Evolutionary conservation across 2,329 filamentous ascomycete species (phyloP).

Genomic region (Mycogone perniciosa): DNA sequence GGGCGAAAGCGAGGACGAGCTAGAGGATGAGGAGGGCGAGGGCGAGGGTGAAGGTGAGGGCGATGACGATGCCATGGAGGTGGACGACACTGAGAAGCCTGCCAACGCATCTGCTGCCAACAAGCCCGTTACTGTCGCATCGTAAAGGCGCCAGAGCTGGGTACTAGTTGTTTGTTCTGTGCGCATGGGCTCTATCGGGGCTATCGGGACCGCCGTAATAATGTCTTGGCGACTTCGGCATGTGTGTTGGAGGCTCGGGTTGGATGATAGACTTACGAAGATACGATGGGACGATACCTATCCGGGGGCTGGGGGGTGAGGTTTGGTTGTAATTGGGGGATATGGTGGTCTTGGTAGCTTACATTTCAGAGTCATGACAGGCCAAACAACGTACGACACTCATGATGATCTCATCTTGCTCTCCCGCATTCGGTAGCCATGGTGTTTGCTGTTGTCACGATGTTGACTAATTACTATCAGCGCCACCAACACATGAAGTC

Average conservation of each 20-base stretch:
- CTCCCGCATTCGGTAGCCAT: neutral
- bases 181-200: neutral
- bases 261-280: conserved; percentile 24
- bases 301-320: neutral
- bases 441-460: neutral
- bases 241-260: conserved; percentile 16
- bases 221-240: neutral
- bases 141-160: conserved; percentile 17
- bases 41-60: conserved; percentile 30
- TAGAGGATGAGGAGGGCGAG: conserved; percentile 52
- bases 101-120: conserved; percentile 24
- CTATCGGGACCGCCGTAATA: neutral
- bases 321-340: conserved; percentile 10
- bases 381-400: conserved; percentile 4
- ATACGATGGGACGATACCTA: conserved; percentile 21
- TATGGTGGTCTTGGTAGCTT: conserved; percentile 4
- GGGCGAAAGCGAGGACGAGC: conserved; percentile 66
- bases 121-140: conserved; percentile 29
- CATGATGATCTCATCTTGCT: neutral
- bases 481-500: no score
- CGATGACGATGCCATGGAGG: conserved; percentile 45
- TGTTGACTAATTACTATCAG: neutral
- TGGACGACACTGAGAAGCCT: conserved; percentile 37
- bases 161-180: neutral
- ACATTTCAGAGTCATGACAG: neutral